phyloP scores from a whole-genome alignment of 768 basidiomycete genomes.

The Nidularia sp. region DNA sequence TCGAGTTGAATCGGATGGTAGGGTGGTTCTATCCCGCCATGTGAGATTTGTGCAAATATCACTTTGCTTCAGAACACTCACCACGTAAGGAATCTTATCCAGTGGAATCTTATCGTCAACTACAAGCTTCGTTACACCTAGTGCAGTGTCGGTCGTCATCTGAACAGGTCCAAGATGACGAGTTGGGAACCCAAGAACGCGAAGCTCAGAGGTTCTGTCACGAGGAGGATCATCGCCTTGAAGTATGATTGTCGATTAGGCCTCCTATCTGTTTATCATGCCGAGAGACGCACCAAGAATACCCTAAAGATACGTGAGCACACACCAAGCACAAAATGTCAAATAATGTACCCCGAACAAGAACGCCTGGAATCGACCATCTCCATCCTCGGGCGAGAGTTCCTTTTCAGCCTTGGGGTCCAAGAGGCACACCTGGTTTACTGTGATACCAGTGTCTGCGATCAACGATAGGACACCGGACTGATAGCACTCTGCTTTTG shows the following conservation, averaged over 20 bases:
- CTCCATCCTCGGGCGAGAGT: constrained; percentile 74
- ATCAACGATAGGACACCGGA: constrained; percentile 60
- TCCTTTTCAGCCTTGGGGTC: constrained; percentile 80
- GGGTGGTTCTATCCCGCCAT: constrained; percentile 67
- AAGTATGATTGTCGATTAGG: constrained; percentile 1
- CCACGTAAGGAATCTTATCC: constrained; percentile 68
- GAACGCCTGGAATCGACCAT: constrained; percentile 79
- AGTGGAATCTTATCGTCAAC: constrained; percentile 74
- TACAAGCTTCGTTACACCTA: constrained; percentile 85
- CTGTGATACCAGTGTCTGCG: constrained; percentile 28
- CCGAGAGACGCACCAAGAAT: constrained; percentile 25
- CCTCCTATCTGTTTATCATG: background rate
- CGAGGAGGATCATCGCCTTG: constrained; percentile 93
- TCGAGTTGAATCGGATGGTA: constrained; percentile 80
- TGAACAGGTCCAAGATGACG: constrained; percentile 85
- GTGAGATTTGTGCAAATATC: background rate
- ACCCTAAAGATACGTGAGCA: constrained; percentile 17
- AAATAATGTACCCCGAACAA: constrained; percentile 72
- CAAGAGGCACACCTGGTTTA: constrained; percentile 81
- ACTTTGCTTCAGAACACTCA: constrained; percentile 26
- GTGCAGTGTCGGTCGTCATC: constrained; percentile 98
- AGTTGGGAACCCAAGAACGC: constrained; percentile 80
- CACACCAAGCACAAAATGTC: background rate
- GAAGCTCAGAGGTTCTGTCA: constrained; percentile 87
- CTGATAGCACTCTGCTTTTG: constrained; percentile 42